phyloP scores from a whole-genome alignment of 2,329 filamentous ascomycete genomes.

The Verticillium nonalfalfae region DNA sequence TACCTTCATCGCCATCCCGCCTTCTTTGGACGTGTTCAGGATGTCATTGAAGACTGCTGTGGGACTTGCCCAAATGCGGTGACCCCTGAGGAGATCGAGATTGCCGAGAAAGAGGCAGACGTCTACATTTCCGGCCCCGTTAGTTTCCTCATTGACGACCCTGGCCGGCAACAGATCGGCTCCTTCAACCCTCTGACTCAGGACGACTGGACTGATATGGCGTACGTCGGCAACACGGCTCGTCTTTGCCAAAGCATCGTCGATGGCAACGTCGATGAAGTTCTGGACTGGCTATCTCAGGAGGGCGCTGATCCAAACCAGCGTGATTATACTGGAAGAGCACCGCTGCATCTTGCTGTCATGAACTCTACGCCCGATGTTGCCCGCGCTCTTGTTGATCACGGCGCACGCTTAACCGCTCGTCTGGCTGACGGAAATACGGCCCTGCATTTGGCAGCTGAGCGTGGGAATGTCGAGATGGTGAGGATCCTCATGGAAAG shows the following conservation, averaged over 20 bases:
- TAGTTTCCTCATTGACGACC: slow-evolving; percentile 72
- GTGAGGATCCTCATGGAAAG: slow-evolving; percentile 66
- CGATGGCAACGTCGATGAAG: slow-evolving; percentile 62
- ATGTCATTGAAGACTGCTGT: slow-evolving; percentile 77
- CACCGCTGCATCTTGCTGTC: slow-evolving; percentile 71
- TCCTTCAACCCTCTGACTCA: slow-evolving; percentile 77
- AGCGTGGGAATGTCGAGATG: slow-evolving; percentile 62
- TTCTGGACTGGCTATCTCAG: slow-evolving; percentile 63
- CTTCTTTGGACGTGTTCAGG: slow-evolving; percentile 71
- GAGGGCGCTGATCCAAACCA: slow-evolving; percentile 65
- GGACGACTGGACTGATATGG: slow-evolving; percentile 87
- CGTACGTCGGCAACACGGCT: slow-evolving; percentile 75
- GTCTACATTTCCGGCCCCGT: slow-evolving; percentile 70
- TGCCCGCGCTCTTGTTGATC: slow-evolving; percentile 64
- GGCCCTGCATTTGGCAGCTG: slow-evolving; percentile 74
- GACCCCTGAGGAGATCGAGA: slow-evolving; percentile 65
- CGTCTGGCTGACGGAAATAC: slow-evolving; percentile 75
- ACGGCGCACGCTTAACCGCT: slow-evolving; percentile 66
- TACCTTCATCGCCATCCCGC: slow-evolving; percentile 78
- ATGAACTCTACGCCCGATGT: slow-evolving; percentile 63
- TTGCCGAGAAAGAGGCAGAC: slow-evolving; percentile 66
- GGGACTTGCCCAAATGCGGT: slow-evolving; percentile 65
- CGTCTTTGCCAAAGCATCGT: slow-evolving; percentile 77
- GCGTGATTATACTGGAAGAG: slow-evolving; percentile 72
- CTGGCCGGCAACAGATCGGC: slow-evolving; percentile 66